Evolutionary conservation across 768 basidiomycete genomes (phyloP), one percentile per base, ranked within the genome.

Genomic region (Piloderma croceum): DNA sequence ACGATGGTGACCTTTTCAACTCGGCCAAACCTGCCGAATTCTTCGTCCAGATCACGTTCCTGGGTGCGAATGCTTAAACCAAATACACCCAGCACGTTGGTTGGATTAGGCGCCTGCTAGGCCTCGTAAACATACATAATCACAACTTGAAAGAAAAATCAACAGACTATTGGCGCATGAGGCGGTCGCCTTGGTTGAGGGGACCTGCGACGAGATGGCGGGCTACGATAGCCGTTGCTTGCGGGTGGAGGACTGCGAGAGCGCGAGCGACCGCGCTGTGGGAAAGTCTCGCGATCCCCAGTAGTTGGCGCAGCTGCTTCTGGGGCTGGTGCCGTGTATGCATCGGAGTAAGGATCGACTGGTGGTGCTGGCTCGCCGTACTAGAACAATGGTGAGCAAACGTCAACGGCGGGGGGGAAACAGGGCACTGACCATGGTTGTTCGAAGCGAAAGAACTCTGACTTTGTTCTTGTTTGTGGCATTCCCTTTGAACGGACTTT

Each of bases 1-100:
- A 98, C 93, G 50, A 98, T 92, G 39, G 85, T 88, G 33, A 94
- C 92, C 62, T 96, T 97, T 60, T 92, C 88, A 36, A 96, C 92
- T 24, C 79, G 74, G 18, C 94, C 94, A 49, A 81, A 87, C 35
- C 89, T 77, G 52, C 70, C 78, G 52, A 99, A 98, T 62, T 96
- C 92, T 49, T 94, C 89, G 49, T 97, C 90, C 35, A 99, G 69
- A 58, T 98, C 94, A 31, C 87, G 78, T 58, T 99, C 94, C 40
- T 82, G 77, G 3, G 94, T 97, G 40, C 93, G 79, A 42, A 99
- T 94, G 52, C 90, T 93, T 31, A 98, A 68, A n/a, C 94, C 94
- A 50, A 98, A 99, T n/a, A 97, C 91, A 43, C 94, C 94, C 46
- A 99, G 73, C 23, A 94, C 91, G 45, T 74, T 82, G 52, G 86